phyloP scores from a whole-genome alignment of 768 basidiomycete species.

The Cystofilobasidium ferigula region DNA sequence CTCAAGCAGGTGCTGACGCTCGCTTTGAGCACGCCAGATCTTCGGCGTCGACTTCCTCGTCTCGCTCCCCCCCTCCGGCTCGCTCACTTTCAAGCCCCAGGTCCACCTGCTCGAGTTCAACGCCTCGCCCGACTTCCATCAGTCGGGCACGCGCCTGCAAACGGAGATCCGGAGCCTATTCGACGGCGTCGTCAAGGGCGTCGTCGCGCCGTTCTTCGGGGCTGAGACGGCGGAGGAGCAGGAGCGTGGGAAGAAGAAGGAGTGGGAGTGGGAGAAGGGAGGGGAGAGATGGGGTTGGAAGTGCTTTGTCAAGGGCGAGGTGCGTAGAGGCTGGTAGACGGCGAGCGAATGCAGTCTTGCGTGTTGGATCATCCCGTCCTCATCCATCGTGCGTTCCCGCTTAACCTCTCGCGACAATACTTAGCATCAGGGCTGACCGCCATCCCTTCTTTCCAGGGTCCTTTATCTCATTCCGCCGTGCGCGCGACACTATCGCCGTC shows the following conservation, averaged over 20 bases:
- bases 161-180: constrained; percentile 77
- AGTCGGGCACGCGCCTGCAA: constrained; percentile 70
- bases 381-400: not conserved
- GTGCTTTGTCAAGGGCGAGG: constrained; percentile 23
- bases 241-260: constrained; percentile 11
- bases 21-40: constrained; percentile 39
- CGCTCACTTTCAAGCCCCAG: constrained; percentile 38
- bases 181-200: constrained; percentile 53
- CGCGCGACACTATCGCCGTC: too few relatives aligned
- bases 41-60: constrained; percentile 90
- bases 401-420: not conserved
- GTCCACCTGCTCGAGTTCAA: constrained; percentile 83
- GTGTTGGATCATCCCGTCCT: too few relatives aligned
- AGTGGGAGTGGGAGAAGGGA: constrained; percentile 46
- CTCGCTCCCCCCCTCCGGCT: constrained; percentile 40
- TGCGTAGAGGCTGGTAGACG: constrained; percentile 14
- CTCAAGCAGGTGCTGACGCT: not conserved
- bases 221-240: constrained; percentile 38
- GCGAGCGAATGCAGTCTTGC: not conserved
- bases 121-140: constrained; percentile 87
- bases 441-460: too few relatives aligned
- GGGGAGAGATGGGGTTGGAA: constrained; percentile 48
- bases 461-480: too few relatives aligned
- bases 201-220: constrained; percentile 53
- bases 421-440: too few relatives aligned